These are phyloP conservation scores for Diplodia mutila DNA, from an alignment of 2,329 filamentous ascomycete genomes.

Conservation along the genomic window DNA sequence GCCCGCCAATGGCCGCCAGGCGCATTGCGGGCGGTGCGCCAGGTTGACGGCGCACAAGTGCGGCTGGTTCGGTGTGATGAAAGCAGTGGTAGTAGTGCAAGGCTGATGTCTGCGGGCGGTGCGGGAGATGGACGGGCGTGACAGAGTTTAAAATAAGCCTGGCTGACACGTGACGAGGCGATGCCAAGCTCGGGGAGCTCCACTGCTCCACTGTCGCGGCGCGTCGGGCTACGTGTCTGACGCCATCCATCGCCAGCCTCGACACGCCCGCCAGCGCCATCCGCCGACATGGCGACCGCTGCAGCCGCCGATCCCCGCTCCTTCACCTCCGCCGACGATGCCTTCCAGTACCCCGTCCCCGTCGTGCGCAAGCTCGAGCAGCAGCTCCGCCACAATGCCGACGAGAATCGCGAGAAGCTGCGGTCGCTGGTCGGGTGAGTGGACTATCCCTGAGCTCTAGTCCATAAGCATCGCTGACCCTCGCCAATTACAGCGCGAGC, in stretches of 20 bases:
- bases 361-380: conserved; percentile 65
- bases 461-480: background rate
- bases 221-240: conserved; percentile 19
- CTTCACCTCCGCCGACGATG: conserved; percentile 67
- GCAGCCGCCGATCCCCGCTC: conserved; percentile 59
- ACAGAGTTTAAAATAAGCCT: background rate
- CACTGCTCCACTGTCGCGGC: background rate
- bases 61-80: background rate
- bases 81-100: conserved; percentile 8
- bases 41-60: background rate
- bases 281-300: conserved; percentile 56
- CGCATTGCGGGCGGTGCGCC: background rate
- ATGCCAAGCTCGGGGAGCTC: background rate
- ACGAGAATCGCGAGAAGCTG: conserved; percentile 68
- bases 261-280: background rate
- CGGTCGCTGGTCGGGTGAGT: conserved; percentile 67
- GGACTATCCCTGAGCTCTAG: background rate
- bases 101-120: background rate
- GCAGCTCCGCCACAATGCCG: conserved; percentile 64
- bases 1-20: background rate
- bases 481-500: conserved; percentile 53
- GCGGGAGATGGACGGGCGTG: too few species aligned
- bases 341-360: conserved; percentile 67
- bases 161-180: conserved; percentile 6
- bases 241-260: background rate